phyloP scores from a whole-genome alignment of 1,284 basidiomycete species.

The Ustilago tritici region DNA sequence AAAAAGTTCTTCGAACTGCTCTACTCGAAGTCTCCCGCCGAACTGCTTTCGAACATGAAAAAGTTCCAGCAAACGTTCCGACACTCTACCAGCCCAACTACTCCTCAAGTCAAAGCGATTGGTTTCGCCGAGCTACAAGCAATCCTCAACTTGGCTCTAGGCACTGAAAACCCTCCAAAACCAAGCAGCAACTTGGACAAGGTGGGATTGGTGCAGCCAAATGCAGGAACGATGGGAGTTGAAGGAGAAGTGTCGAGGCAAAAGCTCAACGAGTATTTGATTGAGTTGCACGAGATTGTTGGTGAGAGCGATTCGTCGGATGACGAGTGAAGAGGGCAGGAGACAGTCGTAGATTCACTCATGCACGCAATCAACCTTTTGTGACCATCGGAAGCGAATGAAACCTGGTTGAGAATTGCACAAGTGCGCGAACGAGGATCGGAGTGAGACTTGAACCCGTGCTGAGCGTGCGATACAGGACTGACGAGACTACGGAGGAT shows the following conservation, averaged over 20 bases:
- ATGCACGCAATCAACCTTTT: neutral
- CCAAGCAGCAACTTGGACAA: conserved; percentile 10
- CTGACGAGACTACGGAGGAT: neutral
- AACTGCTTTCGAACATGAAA: conserved; percentile 22
- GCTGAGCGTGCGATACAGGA: neutral
- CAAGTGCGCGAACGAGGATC: neutral
- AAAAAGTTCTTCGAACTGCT: conserved; percentile 80
- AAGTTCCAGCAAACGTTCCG: conserved; percentile 11
- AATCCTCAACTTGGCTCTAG: conserved; percentile 60
- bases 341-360: neutral
- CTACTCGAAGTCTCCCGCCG: conserved; percentile 23
- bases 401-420: neutral
- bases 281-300: conserved; percentile 61
- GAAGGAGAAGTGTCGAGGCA: conserved; percentile 45
- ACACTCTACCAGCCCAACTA: neutral
- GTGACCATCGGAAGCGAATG: neutral
- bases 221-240: conserved; percentile 37
- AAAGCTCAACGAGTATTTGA: conserved; percentile 63
- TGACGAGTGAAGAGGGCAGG: conserved; percentile 22
- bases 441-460: neutral
- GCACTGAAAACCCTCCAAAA: conserved; percentile 47
- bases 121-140: conserved; percentile 35
- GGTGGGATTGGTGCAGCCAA: conserved; percentile 14
- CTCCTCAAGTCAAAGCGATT: conserved; percentile 7
- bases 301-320: conserved; percentile 24